Base-by-base conservation (phyloP, 1,284 basidiomycete genomes). In the Leccinum brunneo-olivaceum region DNA sequence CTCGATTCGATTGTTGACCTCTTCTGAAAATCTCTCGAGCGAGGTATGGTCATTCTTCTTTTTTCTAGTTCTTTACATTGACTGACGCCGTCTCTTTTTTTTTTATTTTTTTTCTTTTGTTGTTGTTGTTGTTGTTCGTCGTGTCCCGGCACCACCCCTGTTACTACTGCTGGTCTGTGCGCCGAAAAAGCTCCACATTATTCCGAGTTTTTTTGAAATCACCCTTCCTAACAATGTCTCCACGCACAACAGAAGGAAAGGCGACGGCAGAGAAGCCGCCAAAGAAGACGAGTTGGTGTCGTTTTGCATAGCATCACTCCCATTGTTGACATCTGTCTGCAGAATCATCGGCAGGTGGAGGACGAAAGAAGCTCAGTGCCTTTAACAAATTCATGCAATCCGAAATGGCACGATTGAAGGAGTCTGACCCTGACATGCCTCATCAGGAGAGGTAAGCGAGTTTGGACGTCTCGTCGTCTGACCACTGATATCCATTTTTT, bases 341-440 rank as follows among this genome's bases (percentile, higher is more conserved):
- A 60, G 71, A 74, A 56, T 70, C 67, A 34, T 54, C 65, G 19
- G 54, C 57, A 34, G 67, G 69, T 20, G 68, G 68, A 30, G 67
- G 69, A 48, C 65, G 66, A 48, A 77, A 74, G 61, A 76, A 76
- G 55, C 67, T 84, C 37, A 80, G 79, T 27, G 72, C 76, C 9
- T 88, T 84, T 66, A 87, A 87, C 62, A 84, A 80, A 60, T 88
- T 81, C 62, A 86, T 87, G 82, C 81, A 84, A 68, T 68, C 71
- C 16, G 85, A 88, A 59, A 77, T 87, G 68, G 77, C 79, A 35
- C 78, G 82, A 41, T 69, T 88, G 57, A 86, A 83, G 69, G 79
- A 81, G 54, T 67, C 74, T 11, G 73, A 84, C 51, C 84, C 84
- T 34, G 74, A 81, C 44, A 74, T 84, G 55, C 59, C 73, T 35